A percentile compares a stretch with the other conserved stretches of the same genome.
phyloP scores from a whole-genome alignment of 345 rosid species.

The Turnera subulata region DNA sequence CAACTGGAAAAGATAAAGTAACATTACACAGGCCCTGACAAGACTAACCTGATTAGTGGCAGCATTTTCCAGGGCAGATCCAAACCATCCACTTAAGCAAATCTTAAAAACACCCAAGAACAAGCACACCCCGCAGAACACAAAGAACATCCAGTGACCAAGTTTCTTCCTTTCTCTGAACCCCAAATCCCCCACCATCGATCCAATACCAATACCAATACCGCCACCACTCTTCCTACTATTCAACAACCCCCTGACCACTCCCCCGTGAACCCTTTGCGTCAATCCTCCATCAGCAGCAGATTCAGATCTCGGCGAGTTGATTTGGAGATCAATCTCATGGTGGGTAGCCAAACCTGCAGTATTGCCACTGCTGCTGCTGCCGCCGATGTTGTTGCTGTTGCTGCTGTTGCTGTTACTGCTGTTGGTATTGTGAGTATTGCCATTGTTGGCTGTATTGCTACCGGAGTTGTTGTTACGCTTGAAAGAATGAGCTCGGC shows the following conservation, averaged over 20 bases:
- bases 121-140: constrained; percentile 75
- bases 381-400: neutral
- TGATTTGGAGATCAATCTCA: constrained; percentile 69
- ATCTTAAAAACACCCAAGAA: constrained; percentile 84
- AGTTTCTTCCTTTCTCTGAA: constrained; percentile 67
- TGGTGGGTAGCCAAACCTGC: constrained; percentile 33
- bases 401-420: constrained; percentile 4
- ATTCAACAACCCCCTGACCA: constrained; percentile 28
- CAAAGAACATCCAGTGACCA: constrained; percentile 84
- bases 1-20: neutral
- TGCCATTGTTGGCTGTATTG: constrained; percentile 4
- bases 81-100: constrained; percentile 86
- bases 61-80: constrained; percentile 70
- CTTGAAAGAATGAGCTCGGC: constrained; percentile 87
- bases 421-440: constrained; percentile 5
- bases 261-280: constrained; percentile 41
- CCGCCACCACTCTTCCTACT: constrained; percentile 35
- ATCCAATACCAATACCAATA: constrained; percentile 32
- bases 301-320: constrained; percentile 78
- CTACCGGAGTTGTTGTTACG: constrained; percentile 39
- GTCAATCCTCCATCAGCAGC: constrained; percentile 28
- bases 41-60: constrained; percentile 54
- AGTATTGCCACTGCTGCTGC: neutral
- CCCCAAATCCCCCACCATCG: constrained; percentile 55
- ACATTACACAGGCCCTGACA: neutral